phyloP scores from a whole-genome alignment of 345 rosid species.

The Laguncularia racemosa region DNA sequence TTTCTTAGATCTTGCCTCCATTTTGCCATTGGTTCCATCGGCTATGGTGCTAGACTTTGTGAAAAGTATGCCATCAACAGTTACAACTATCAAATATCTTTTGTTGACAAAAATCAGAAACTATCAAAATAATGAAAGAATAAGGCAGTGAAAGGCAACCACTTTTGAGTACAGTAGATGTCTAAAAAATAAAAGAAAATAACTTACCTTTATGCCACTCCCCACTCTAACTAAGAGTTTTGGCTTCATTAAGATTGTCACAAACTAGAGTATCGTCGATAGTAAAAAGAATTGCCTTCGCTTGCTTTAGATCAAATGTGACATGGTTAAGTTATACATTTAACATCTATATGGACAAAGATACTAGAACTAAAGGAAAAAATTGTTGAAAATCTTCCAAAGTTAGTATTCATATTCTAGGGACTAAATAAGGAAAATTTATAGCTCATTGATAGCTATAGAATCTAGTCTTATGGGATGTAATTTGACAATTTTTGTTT shows the following conservation, averaged over 20 bases:
- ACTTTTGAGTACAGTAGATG: background rate
- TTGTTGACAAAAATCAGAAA: background rate
- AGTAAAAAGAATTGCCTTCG: conserved; percentile 88
- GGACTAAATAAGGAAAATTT: too few relatives aligned
- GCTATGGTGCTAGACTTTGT: conserved; percentile 98
- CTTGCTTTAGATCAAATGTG: conserved; percentile 80
- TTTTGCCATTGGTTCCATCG: conserved; percentile 97
- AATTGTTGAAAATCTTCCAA: too few relatives aligned
- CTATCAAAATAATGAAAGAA: background rate
- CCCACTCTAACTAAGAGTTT: conserved; percentile 85
- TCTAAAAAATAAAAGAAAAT: conserved; percentile 7
- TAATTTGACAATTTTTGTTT: too few relatives aligned
- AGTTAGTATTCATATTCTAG: too few relatives aligned
- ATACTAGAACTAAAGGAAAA: background rate
- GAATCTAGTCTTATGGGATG: too few relatives aligned
- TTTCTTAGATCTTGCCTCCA: conserved; percentile 94
- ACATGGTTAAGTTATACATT: conserved; percentile 42
- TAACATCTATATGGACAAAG: too few relatives aligned
- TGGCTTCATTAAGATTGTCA: conserved; percentile 95
- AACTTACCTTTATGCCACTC: conserved; percentile 80
- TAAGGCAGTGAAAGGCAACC: too few relatives aligned
- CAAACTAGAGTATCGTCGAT: conserved; percentile 96
- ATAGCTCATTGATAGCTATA: too few relatives aligned
- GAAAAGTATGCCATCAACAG: conserved; percentile 87
- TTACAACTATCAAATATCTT: conserved; percentile 58